These are phyloP conservation scores for Diplocarpon rosae DNA, from an alignment of 2,329 filamentous ascomycete species.

Conservation along the genomic window DNA sequence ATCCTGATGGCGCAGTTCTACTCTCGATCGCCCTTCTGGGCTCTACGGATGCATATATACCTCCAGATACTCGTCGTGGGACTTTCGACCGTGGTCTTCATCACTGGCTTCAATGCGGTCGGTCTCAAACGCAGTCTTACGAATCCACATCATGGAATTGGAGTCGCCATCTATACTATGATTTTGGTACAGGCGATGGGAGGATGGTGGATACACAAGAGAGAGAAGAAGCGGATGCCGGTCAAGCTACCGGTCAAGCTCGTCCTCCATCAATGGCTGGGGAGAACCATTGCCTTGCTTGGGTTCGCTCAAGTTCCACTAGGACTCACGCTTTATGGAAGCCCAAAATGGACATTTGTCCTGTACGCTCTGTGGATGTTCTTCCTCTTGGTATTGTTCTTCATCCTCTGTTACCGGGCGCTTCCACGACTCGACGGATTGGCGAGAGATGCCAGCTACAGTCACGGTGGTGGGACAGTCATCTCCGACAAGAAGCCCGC, in stretches of 20 bases:
- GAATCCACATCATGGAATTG: conserved; percentile 80
- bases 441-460: conserved; percentile 31
- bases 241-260: conserved; percentile 27
- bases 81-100: conserved; percentile 59
- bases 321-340: conserved; percentile 85
- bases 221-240: conserved; percentile 32
- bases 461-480: conserved; percentile 34
- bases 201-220: conserved; percentile 46
- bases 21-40: conserved; percentile 46
- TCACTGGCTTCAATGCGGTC: conserved; percentile 69
- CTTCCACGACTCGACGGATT: conserved; percentile 34
- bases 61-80: conserved; percentile 59
- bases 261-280: conserved; percentile 74
- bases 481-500: conserved; percentile 35
- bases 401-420: conserved; percentile 64
- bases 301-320: conserved; percentile 82
- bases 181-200: conserved; percentile 61
- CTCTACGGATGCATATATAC: conserved; percentile 62
- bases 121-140: conserved; percentile 59
- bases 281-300: conserved; percentile 64
- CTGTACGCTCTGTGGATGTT: conserved; percentile 72
- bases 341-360: conserved; percentile 74
- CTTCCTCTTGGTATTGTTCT: conserved; percentile 63
- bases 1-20: conserved; percentile 67
- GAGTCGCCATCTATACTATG: conserved; percentile 64